Evolutionary conservation across 129 eudicot species (phyloP).

Genomic region (Saussurea involucrata): DNA sequence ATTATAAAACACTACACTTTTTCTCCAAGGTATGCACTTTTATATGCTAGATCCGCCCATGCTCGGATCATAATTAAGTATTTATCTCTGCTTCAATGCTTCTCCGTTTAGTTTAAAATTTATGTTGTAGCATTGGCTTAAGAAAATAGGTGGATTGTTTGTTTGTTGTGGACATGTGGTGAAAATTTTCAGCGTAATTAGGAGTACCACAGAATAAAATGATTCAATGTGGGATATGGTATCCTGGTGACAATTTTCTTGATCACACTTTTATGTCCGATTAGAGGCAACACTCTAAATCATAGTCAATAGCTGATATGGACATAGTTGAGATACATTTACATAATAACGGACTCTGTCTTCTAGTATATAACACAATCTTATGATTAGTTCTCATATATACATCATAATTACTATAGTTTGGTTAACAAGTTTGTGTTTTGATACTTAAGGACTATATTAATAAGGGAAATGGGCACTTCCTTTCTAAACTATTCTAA

Average conservation of each 20-base stretch:
- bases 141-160: neutral
- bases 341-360: neutral
- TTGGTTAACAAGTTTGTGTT: neutral
- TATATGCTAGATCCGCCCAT: neutral
- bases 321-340: neutral
- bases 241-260: neutral
- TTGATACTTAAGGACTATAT: neutral
- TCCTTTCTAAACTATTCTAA: neutral
- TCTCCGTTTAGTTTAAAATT: neutral
- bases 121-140: neutral
- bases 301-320: neutral
- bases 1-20: neutral
- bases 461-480: neutral
- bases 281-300: neutral
- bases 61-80: neutral
- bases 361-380: neutral
- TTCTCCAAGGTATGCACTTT: neutral
- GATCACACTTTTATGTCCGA: neutral
- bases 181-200: neutral
- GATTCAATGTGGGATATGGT: neutral
- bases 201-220: neutral
- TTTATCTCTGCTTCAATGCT: neutral
- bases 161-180: neutral
- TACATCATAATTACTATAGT: neutral
- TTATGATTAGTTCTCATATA: neutral